These are phyloP conservation scores for Suillus hirtellus DNA, from an alignment of 768 basidiomycete genomes.

Conservation along the genomic window DNA sequence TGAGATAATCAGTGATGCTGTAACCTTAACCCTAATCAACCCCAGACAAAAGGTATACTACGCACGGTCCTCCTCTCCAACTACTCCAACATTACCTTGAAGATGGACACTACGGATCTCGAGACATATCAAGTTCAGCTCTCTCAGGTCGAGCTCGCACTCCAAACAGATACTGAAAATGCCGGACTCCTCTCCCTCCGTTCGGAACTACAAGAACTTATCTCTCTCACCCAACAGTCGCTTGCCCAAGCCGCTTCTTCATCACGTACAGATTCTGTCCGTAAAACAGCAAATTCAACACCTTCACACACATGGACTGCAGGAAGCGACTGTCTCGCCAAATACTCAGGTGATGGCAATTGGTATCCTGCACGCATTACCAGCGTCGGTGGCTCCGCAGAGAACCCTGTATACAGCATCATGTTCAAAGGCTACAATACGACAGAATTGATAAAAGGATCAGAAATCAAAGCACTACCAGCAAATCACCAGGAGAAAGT, in stretches of 20 bases:
- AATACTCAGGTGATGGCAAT: conserved; percentile 79
- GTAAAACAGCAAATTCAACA: conserved; percentile 52
- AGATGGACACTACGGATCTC: conserved; percentile 65
- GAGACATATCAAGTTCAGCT: conserved; percentile 91
- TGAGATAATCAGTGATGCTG: background rate
- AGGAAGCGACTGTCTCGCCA: conserved; percentile 84
- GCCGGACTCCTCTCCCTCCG: conserved; percentile 70
- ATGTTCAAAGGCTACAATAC: conserved; percentile 92
- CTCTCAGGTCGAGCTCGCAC: conserved; percentile 82
- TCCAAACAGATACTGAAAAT: conserved; percentile 74
- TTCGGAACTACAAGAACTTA: conserved; percentile 80
- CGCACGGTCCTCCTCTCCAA: background rate
- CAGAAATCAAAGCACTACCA: conserved; percentile 71
- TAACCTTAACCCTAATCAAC: conserved; percentile 9
- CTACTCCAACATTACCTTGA: conserved; percentile 1
- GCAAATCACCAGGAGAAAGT: conserved; percentile 50
- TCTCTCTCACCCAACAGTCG: conserved; percentile 73
- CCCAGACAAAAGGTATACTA: conserved; percentile 1
- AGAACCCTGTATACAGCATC: conserved; percentile 85
- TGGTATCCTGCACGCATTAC: conserved; percentile 92
- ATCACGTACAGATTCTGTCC: conserved; percentile 54
- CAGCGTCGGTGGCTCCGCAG: conserved; percentile 76
- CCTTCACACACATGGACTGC: conserved; percentile 66
- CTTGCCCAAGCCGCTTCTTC: conserved; percentile 67
- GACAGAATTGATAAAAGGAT: conserved; percentile 77